Conservation (phyloP, 495 filamentous ascomycete genomes). For the Hyphodiscus hymeniophilus region DNA sequence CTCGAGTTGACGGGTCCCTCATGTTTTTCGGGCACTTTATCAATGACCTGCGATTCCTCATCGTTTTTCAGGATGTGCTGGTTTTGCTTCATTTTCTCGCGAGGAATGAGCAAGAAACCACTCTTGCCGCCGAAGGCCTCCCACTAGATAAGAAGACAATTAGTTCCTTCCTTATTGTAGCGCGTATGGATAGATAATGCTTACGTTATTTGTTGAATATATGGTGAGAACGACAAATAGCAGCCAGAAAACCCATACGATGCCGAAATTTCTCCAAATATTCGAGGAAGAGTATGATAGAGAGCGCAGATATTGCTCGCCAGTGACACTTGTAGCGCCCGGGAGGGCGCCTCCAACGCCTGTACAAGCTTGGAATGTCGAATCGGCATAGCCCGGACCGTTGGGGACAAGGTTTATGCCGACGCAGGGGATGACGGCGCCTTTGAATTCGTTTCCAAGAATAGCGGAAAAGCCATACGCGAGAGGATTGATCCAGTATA, state of each 20-base stretch:
- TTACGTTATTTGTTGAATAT: slow-evolving; percentile 40
- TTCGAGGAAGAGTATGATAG: slow-evolving; percentile 53
- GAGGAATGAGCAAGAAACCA: slow-evolving; percentile 28
- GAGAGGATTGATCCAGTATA: slow-evolving; percentile 33
- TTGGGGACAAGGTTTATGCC: slow-evolving; percentile 45
- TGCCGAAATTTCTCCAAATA: slow-evolving; percentile 77
- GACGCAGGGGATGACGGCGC: slow-evolving; percentile 41
- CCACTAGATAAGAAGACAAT: no score
- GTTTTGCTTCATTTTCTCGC: slow-evolving; percentile 27
- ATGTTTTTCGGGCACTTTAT: no score
- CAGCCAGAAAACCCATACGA: slow-evolving; percentile 57
- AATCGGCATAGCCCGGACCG: slow-evolving; percentile 43
- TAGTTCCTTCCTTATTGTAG: no score
- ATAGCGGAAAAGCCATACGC: slow-evolving; percentile 35
- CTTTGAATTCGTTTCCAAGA: slow-evolving; percentile 35
- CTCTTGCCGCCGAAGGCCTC: slow-evolving; percentile 6
- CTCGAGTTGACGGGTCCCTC: slow-evolving; percentile 24
- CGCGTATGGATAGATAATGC: no score
- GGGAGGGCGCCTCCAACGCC: slow-evolving; percentile 44
- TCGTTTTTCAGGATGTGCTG: slow-evolving; percentile 15
- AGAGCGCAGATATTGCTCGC: slow-evolving; percentile 59
- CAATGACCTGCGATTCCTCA: slow-evolving; percentile 25
- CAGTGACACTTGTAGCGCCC: slow-evolving; percentile 46
- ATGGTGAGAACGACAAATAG: slow-evolving; percentile 48
- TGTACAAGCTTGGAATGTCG: slow-evolving; percentile 52